Evolutionary conservation across 2,329 filamentous ascomycete genomes (phyloP), one percentile per base, ranked within the genome.

Genomic region (Cladosporium oxysporum): DNA sequence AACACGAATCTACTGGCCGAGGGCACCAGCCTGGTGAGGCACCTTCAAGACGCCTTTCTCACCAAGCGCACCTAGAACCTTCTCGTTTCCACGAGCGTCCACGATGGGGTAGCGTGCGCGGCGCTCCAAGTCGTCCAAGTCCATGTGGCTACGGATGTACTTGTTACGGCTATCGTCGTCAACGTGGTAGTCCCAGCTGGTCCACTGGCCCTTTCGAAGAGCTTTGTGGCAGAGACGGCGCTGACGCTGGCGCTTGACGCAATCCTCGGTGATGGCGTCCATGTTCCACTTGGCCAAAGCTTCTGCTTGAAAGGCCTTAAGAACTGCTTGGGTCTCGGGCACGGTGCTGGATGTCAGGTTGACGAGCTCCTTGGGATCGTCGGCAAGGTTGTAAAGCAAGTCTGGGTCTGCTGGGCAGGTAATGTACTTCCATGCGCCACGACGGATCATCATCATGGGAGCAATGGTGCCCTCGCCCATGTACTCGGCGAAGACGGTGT

Each of bases 401-500:
- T 91, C 89, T 35, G 90, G 89, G 75, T 97, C 93, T 26, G 89
- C 89, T 7, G 93, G 88, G 73, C 92, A 97, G 69, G 87, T 92
- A 69, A 95, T 88, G 78, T 93, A 97, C 83, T 97, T 97, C 92
- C 92, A 97, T 57, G 86, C 84, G 10, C 92, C 92, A 64, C 92
- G 89, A 66, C 91, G 89, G 75, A 97, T 97, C 93, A 97, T 97
- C 84, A 96, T 92, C 65, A 96, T 86, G 1, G 93, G 93, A 5
- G 91, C 89, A 65, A 96, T 84, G 1, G 93, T 97, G 58, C 93
- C 93, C 79, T 97, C 93, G 59, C 92, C 93, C 75, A 94, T 96
- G 81, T 97, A 97, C 81, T 97, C 93, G 67, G 92, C 93, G 73
- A 94, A 90, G n/a, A 95, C 93, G 12, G 91, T 95, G 77, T 97